Percentiles rank a stretch among this genome's conserved stretches.
Conservation (phyloP, 2,329 filamentous ascomycete species). For the Ophiostoma triangulosporum region DNA sequence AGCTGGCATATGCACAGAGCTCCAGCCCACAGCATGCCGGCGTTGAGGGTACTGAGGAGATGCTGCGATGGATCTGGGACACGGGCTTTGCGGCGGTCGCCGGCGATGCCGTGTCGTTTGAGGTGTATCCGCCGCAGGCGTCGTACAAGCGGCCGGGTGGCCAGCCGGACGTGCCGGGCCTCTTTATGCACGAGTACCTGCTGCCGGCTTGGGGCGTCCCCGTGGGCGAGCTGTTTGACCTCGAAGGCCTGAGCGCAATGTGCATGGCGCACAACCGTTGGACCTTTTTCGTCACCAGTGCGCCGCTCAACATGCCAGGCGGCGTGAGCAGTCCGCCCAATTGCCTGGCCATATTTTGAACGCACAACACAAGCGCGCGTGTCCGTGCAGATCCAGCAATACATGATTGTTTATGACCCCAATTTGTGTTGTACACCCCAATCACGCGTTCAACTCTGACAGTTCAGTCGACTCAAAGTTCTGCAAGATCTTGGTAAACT, state of each 20-base stretch:
- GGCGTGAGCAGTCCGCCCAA: conserved; percentile 10
- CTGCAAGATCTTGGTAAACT: conserved; percentile 18
- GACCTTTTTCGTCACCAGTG: conserved; percentile 35
- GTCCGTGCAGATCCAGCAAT: too few relatives aligned
- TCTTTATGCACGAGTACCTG: conserved; percentile 10
- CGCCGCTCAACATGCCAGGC: conserved; percentile 10
- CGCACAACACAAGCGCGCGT: background rate
- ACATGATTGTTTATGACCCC: too few relatives aligned
- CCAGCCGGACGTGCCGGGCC: background rate
- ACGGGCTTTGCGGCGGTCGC: conserved; percentile 32
- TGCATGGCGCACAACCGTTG: conserved; percentile 32
- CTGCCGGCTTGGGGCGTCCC: conserved; percentile 11
- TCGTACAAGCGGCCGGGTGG: background rate
- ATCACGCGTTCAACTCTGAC: background rate
- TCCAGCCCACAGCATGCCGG: conserved; percentile 22
- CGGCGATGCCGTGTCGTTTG: conserved; percentile 19
- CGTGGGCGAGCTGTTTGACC: conserved; percentile 11
- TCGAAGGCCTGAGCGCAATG: conserved; percentile 7
- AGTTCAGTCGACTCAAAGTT: conserved; percentile 9
- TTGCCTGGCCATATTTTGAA: conserved; percentile 12
- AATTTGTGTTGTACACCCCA: too few relatives aligned
- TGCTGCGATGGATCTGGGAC: conserved; percentile 33
- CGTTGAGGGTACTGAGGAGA: conserved; percentile 25
- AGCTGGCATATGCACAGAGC: conserved; percentile 12
- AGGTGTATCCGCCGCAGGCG: conserved; percentile 22